Evolutionary conservation across 352 stramenopile genomes (phyloP).

Genomic region (Blastocystis sp.): DNA sequence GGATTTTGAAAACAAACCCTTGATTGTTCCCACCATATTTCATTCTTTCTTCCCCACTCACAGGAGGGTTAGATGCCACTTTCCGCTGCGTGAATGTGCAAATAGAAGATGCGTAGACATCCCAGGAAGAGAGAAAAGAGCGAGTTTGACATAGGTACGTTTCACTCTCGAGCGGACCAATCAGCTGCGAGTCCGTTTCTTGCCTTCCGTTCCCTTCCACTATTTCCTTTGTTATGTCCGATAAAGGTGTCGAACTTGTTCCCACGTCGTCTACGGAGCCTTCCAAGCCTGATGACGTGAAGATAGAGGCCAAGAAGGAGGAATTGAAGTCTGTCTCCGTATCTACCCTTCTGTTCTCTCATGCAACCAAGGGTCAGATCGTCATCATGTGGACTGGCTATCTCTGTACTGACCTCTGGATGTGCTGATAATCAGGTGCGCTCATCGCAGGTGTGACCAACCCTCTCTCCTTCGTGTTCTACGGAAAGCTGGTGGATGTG

Average conservation of each 20-base stretch:
- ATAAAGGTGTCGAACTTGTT: neutral
- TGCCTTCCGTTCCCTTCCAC: too few relatives aligned
- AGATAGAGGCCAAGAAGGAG: neutral
- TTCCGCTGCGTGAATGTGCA: neutral
- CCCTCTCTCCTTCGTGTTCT: constrained; percentile 24
- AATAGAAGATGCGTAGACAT: neutral
- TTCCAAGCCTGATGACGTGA: neutral
- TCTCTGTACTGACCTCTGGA: neutral
- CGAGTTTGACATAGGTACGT: neutral
- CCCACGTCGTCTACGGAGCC: neutral
- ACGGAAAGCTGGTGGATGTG: constrained; percentile 4
- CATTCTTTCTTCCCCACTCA: neutral
- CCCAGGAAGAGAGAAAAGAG: neutral
- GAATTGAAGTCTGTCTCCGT: neutral
- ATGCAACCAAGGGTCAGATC: constrained; percentile 1
- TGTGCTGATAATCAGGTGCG: constrained; percentile 20
- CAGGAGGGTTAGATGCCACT: neutral
- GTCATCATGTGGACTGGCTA: neutral
- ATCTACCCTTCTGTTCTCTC: constrained; percentile 2
- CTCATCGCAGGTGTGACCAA: neutral
- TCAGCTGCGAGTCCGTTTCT: neutral
- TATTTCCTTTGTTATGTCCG: constrained; percentile 1
- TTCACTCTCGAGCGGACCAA: neutral
- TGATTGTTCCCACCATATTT: neutral
- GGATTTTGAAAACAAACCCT: too few relatives aligned